Evolutionary conservation across 2,329 filamentous ascomycete species (phyloP), one percentile per base, ranked within the genome.

Genomic region (Pezizomycotina sp.): DNA sequence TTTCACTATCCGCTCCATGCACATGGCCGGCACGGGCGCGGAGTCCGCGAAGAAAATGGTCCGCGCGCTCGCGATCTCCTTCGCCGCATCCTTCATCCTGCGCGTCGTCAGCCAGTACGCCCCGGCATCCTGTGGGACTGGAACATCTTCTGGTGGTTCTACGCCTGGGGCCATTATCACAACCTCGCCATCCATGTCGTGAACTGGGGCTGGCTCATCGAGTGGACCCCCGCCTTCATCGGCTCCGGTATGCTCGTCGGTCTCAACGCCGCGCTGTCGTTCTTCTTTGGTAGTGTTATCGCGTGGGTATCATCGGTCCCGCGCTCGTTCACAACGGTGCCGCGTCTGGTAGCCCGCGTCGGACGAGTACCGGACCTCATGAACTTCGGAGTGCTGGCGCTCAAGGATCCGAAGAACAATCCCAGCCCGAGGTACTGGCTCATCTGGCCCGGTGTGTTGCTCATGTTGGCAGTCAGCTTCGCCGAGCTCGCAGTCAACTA

Each of bases 1-100:
- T 16, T 62, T 72, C 56, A 69, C 68, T 1, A 74, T 74, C 38
- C 63, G 68, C 5, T 65, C 62, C n/a, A 73, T 74, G 68, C 70
- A 74, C 50, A 60, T 65, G 36, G 62, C 67, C 4, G 36, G 36
- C 8, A 47, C 46, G 16, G 59, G 63, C 1, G 30, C 40, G 26
- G 36, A 27, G 23, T 62, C 68, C 34, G 69, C 68, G 9, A 61
- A 66, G 41, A 59, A 59, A 43, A 72, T 71, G 58, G 66, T 71
- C 52, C 67, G 62, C 51, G 68, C 65, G 3, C 56, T 74, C 10
- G 57, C 58, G 0, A 58, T 57, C 32, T 58, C 68, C 1, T 74
- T 74, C 50, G 42, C 54, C 9, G 54, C 52, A 27, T 66, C 68
- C 3, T 54, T 72, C 10, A 37, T 60, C 16, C 62, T 68, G 27